These are phyloP conservation scores for Trichoderma sp. DNA, from an alignment of 2,329 filamentous ascomycete species.

Conservation along the genomic window DNA sequence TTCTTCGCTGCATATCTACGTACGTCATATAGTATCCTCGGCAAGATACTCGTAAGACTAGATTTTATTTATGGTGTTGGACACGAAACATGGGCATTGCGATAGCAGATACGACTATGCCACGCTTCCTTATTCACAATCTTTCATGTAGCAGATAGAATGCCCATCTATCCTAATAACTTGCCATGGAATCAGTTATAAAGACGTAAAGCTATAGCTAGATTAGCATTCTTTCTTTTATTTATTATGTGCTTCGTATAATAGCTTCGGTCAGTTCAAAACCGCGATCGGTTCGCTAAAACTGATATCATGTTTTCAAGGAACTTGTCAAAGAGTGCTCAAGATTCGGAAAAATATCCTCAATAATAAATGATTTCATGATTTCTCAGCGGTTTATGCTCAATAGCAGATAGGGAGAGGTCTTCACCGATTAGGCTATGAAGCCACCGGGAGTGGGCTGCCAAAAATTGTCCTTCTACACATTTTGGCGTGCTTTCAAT, in stretches of 20 bases:
- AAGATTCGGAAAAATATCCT: not conserved
- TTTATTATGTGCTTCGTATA: too few relatives aligned
- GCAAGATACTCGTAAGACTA: not conserved
- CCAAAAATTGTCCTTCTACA: not conserved
- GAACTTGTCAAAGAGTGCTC: too few relatives aligned
- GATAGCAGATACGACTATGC: not conserved
- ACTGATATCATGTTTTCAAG: not conserved
- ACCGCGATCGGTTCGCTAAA: not conserved
- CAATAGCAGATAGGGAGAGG: not conserved
- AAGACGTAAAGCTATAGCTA: not conserved
- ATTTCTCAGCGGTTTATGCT: not conserved
- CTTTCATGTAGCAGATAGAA: not conserved
- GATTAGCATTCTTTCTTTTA: not conserved
- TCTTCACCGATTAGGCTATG: not conserved
- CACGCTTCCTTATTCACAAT: not conserved
- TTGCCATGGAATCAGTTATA: not conserved
- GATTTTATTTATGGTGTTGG: not conserved
- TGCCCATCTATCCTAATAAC: not conserved
- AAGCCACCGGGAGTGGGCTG: not conserved
- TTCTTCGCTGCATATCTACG: not conserved
- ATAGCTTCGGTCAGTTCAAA: not conserved
- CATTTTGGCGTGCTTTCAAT: not conserved
- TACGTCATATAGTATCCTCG: not conserved
- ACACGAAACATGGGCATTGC: not conserved
- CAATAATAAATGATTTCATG: not conserved